phyloP scores from a whole-genome alignment of 129 eudicot species.

The Flaveria sonorensis region DNA sequence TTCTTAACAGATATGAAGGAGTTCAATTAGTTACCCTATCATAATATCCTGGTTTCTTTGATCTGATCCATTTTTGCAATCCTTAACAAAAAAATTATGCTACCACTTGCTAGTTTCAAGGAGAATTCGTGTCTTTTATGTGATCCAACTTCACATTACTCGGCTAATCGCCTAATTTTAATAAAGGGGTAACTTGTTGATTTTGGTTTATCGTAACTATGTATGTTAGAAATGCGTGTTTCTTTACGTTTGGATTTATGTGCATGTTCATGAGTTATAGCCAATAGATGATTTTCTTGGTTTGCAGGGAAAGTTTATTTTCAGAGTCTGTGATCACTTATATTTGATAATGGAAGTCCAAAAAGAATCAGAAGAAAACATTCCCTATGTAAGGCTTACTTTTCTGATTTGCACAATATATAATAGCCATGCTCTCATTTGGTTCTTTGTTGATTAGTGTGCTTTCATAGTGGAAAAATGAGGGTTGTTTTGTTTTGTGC shows the following conservation, averaged over 20 bases:
- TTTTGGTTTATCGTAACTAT: neutral
- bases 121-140: neutral
- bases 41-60: too few relatives aligned
- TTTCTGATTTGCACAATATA: neutral
- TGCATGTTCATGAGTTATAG: constrained; percentile 13
- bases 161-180: neutral
- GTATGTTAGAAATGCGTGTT: neutral
- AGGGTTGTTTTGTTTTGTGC: neutral
- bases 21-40: too few relatives aligned
- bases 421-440: neutral
- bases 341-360: constrained; percentile 46
- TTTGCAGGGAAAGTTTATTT: constrained; percentile 8
- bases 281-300: neutral
- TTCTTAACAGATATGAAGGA: too few relatives aligned
- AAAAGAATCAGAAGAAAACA: constrained; percentile 42
- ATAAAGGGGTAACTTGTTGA: neutral
- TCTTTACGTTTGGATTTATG: neutral
- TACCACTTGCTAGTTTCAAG: too few relatives aligned
- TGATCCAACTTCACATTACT: neutral
- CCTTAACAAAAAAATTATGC: too few relatives aligned
- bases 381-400: constrained; percentile 40
- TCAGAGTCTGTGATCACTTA: neutral
- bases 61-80: too few relatives aligned
- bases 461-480: neutral
- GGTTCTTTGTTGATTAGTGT: neutral